These are phyloP conservation scores for Hericium rajendrae DNA, from an alignment of 768 basidiomycete genomes.

Conservation along the genomic window DNA sequence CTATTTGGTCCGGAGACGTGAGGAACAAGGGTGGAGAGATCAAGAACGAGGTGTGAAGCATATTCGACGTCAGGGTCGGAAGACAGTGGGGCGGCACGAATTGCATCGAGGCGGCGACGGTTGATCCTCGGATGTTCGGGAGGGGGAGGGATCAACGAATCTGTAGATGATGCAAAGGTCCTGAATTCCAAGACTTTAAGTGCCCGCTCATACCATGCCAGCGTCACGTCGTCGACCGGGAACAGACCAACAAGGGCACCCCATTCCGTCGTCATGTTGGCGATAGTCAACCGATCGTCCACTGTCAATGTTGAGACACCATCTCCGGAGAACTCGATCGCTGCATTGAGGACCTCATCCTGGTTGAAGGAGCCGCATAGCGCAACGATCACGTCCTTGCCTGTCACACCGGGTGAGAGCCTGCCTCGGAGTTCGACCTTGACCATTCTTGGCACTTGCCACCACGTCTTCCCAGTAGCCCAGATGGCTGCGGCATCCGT, in stretches of 20 bases:
- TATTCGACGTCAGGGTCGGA: conserved; percentile 80
- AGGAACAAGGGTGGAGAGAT: conserved; percentile 89
- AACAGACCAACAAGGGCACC: conserved; percentile 94
- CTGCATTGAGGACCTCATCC: conserved; percentile 94
- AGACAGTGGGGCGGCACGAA: conserved; percentile 40
- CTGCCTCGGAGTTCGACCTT: conserved; percentile 83
- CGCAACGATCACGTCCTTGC: conserved; percentile 97
- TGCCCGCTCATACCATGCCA: conserved; percentile 78
- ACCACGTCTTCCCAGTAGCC: conserved; percentile 99
- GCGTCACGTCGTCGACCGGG: conserved; percentile 75
- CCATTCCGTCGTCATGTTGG: conserved; percentile 99
- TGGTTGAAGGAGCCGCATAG: conserved; percentile 92
- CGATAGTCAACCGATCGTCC: conserved; percentile 90
- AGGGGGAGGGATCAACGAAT: conserved; percentile 50
- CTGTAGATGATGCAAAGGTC: conserved; percentile 48
- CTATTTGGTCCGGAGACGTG: conserved; percentile 97
- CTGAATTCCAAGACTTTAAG: conserved; percentile 67
- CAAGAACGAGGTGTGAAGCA: conserved; percentile 79
- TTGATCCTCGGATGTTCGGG: conserved; percentile 86
- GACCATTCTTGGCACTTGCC: conserved; percentile 97
- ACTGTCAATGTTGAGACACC: conserved; percentile 71
- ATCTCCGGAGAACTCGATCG: conserved; percentile 91
- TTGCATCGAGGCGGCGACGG: conserved; percentile 51
- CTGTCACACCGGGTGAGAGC: conserved; percentile 84
- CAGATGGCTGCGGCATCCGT: conserved; percentile 93